A percentile compares a stretch with the other conserved stretches of the same genome.
These are phyloP conservation scores for Ophiostoma piceae DNA, from an alignment of 2,329 filamentous ascomycete genomes.

Conservation along the genomic window DNA sequence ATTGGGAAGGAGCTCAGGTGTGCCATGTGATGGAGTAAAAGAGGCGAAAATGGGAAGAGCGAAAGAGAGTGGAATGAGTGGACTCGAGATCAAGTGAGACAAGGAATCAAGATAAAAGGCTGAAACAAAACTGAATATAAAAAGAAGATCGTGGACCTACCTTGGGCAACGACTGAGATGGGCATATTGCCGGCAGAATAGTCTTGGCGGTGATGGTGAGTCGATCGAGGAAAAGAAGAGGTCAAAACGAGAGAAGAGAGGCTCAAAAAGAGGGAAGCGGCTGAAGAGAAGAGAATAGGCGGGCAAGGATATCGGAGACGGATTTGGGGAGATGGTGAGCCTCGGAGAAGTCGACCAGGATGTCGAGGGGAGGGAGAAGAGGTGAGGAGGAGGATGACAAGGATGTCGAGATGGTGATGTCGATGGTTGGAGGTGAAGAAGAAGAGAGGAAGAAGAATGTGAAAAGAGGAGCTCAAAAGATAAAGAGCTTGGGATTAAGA, in stretches of 20 bases:
- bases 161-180: constrained; percentile 37
- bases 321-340: not conserved
- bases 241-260: not conserved
- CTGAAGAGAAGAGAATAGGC: not conserved
- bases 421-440: not conserved
- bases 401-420: not conserved
- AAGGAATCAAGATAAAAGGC: not conserved
- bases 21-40: not conserved
- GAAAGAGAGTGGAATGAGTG: constrained; percentile 19
- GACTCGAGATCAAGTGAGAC: not conserved
- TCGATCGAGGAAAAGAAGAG: not conserved
- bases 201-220: constrained; percentile 4
- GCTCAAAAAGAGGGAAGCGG: not conserved
- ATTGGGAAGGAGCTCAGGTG: not conserved
- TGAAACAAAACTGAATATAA: too few relatives aligned
- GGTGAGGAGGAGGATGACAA: not conserved
- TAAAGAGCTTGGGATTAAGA: not conserved
- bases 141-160: constrained; percentile 30
- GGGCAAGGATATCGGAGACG: not conserved
- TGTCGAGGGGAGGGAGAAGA: not conserved
- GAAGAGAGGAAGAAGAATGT: not conserved
- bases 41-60: not conserved
- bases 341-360: not conserved
- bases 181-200: constrained; percentile 33
- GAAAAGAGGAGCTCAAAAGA: not conserved